Evolutionary conservation across 306 rosid genomes (phyloP).

Genomic region (Mimosa pudica): DNA sequence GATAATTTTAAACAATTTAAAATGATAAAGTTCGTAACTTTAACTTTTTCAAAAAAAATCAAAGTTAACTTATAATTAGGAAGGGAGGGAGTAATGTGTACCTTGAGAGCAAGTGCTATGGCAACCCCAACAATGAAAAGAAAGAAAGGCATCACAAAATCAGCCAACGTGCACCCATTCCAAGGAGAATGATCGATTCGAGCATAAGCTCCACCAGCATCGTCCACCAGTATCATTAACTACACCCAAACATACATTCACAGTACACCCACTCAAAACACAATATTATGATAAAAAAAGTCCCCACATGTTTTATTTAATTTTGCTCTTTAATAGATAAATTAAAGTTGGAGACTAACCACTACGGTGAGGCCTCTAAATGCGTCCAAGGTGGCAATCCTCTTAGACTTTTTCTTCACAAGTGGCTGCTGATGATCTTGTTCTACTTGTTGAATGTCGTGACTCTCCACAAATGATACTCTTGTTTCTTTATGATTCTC

Average conservation of each 20-base stretch:
- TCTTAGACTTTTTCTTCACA: conserved; percentile 59
- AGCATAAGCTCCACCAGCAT: conserved; percentile 78
- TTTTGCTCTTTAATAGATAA: background rate
- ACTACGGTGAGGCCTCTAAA: conserved; percentile 93
- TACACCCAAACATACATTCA: conserved; percentile 17
- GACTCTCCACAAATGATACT: background rate
- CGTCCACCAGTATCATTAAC: conserved; percentile 89
- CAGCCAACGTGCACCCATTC: conserved; percentile 94
- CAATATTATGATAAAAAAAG: background rate
- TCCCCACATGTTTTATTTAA: background rate
- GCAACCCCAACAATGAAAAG: conserved; percentile 93
- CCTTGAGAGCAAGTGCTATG: conserved; percentile 90
- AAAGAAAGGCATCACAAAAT: conserved; percentile 93
- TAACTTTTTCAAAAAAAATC: no score
- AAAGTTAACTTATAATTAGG: no score
- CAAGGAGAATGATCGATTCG: conserved; percentile 90
- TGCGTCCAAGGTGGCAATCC: conserved; percentile 85
- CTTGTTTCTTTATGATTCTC: conserved; percentile 30
- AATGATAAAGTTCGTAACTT: no score
- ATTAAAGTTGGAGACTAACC: conserved; percentile 40
- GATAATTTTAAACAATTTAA: no score
- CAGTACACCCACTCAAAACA: background rate
- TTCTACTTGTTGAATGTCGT: conserved; percentile 14
- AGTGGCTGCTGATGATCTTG: background rate
- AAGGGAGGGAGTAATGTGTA: background rate